Conservation (phyloP, 2,329 filamentous ascomycete genomes). For the Colletotrichum siamense region DNA sequence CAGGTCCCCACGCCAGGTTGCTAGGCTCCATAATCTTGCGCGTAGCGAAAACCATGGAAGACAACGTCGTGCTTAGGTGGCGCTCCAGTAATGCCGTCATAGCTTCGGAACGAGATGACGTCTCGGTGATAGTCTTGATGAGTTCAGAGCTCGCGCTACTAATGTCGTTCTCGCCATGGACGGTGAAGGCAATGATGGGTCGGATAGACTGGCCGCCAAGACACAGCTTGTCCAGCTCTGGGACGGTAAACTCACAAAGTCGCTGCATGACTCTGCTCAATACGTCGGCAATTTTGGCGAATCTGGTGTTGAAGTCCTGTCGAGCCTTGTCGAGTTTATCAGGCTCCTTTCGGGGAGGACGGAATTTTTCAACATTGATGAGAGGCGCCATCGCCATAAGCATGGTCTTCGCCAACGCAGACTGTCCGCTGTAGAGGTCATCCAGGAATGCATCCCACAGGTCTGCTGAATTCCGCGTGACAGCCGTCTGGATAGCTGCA, state of each 20-base stretch:
- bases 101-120: slow-evolving; percentile 52
- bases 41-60: slow-evolving; percentile 45
- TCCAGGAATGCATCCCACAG: slow-evolving; percentile 82
- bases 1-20: slow-evolving; percentile 60
- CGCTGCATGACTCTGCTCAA: slow-evolving; percentile 79
- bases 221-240: slow-evolving; percentile 74
- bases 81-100: slow-evolving; percentile 50
- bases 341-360: slow-evolving; percentile 53
- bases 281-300: slow-evolving; percentile 59
- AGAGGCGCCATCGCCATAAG: slow-evolving; percentile 74
- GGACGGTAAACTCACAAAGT: slow-evolving; percentile 75
- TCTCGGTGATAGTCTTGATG: slow-evolving; percentile 78
- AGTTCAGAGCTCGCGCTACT: slow-evolving; percentile 83
- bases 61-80: slow-evolving; percentile 47
- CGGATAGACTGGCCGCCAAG: slow-evolving; percentile 71
- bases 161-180: slow-evolving; percentile 80
- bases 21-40: slow-evolving; percentile 37
- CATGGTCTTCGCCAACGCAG: slow-evolving; percentile 77
- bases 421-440: slow-evolving; percentile 68
- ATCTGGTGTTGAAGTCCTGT: slow-evolving; percentile 78
- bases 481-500: slow-evolving; percentile 64
- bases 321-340: slow-evolving; percentile 51
- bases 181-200: slow-evolving; percentile 78
- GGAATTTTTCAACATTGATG: slow-evolving; percentile 77
- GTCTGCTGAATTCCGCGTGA: slow-evolving; percentile 72